Evolutionary conservation across 768 basidiomycete genomes (phyloP).

Genomic region (Macrocybe gigantea): DNA sequence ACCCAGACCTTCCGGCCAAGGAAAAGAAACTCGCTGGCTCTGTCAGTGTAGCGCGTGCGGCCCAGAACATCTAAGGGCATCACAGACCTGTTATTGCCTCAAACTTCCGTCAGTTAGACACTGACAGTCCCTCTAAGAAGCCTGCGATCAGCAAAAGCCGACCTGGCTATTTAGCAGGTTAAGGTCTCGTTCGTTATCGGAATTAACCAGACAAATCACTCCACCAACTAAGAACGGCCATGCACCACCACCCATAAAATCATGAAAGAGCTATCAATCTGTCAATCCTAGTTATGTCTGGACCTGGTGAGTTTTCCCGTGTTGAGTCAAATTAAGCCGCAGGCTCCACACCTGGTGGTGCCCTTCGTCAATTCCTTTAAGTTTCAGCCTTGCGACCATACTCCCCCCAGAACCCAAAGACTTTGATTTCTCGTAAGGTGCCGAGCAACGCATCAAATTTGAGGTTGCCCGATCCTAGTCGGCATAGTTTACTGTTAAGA

Average conservation of each 20-base stretch:
- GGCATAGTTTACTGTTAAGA: too few species aligned
- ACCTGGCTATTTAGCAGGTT: slow-evolving; percentile 15
- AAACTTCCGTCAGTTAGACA: too few species aligned
- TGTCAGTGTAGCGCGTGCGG: too few species aligned
- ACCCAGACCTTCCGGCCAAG: too few species aligned
- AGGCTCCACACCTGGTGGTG: slow-evolving; percentile 74
- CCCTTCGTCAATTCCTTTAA: slow-evolving; percentile 83
- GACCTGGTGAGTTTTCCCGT: slow-evolving; percentile 69
- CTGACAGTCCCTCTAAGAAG: too few species aligned
- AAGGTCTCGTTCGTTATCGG: slow-evolving; percentile 86
- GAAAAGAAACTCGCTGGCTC: too few species aligned
- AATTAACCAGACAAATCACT: slow-evolving; percentile 98
- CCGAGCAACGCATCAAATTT: too few species aligned
- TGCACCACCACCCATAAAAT: slow-evolving; percentile 82
- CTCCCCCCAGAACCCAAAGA: slow-evolving; percentile 71
- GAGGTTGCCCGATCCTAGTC: too few species aligned
- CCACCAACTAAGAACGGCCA: slow-evolving; percentile 87
- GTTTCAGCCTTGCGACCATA: slow-evolving; percentile 58
- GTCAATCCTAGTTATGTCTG: too few species aligned
- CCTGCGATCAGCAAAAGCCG: too few species aligned
- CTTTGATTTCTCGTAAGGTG: slow-evolving; percentile 86
- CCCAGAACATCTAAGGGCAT: too few species aligned
- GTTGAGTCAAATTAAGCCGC: slow-evolving; percentile 75
- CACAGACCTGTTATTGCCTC: too few species aligned
- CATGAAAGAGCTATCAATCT: slow-evolving; percentile 71